Conservation (phyloP, 331 rosid genomes). For the Quercus tomentella region DNA sequence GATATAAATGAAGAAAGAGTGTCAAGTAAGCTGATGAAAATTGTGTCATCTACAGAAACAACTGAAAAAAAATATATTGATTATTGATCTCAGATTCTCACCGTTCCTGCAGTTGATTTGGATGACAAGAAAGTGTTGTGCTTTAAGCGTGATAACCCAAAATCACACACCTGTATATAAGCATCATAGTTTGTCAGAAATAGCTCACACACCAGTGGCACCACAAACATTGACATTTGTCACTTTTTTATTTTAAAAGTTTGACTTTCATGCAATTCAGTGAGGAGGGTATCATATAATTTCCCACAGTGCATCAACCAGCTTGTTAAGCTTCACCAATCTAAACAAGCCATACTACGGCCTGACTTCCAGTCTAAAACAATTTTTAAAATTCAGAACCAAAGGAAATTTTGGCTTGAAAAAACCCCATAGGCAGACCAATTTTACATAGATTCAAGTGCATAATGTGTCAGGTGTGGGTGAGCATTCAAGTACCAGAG, state of each 20-base stretch:
- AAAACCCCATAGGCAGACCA: too few relatives aligned
- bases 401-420: not conserved
- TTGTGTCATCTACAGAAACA: slow-evolving; percentile 17
- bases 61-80: not conserved
- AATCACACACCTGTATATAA: slow-evolving; percentile 71
- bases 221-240: not conserved
- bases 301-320: not conserved
- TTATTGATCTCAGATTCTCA: slow-evolving; percentile 41
- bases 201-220: not conserved
- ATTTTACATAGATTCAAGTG: too few relatives aligned
- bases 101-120: slow-evolving; percentile 99
- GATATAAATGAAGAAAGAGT: slow-evolving; percentile 13
- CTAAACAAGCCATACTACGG: not conserved
- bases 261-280: not conserved
- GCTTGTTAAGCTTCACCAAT: not conserved
- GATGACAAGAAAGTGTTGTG: slow-evolving; percentile 97
- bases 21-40: slow-evolving; percentile 11
- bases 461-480: too few relatives aligned
- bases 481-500: too few relatives aligned
- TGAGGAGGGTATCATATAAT: not conserved
- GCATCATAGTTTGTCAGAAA: not conserved
- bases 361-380: not conserved
- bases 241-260: not conserved
- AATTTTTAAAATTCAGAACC: not conserved
- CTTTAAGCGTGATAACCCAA: slow-evolving; percentile 96